Conservation (phyloP, 2,329 filamentous ascomycete genomes). For the Ceratocystis ficicola region DNA sequence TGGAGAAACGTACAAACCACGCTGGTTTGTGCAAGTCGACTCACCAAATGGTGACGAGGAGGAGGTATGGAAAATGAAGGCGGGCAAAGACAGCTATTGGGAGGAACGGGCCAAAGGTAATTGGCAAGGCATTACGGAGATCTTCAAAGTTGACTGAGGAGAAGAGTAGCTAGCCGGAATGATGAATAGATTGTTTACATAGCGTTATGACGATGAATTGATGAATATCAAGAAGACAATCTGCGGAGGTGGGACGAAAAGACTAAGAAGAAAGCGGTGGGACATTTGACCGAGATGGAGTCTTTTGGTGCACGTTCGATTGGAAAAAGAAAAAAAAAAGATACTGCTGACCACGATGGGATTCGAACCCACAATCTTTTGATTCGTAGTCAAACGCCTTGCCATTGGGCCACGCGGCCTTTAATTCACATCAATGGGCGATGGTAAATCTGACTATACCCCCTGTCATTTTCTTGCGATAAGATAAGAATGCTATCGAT, state of each 20-base stretch:
- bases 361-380: conserved; percentile 23
- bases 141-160: conserved; percentile 32
- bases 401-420: conserved; percentile 22
- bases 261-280: neutral
- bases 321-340: neutral
- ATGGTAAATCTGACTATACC: neutral
- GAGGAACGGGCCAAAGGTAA: conserved; percentile 59
- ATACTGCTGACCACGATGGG: conserved; percentile 19
- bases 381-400: conserved; percentile 23
- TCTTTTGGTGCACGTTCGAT: neutral
- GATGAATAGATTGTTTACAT: neutral
- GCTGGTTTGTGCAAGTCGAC: conserved; percentile 72
- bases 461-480: neutral
- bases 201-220: conserved; percentile 12
- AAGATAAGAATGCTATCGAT: conserved; percentile 15
- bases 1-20: conserved; percentile 59
- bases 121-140: conserved; percentile 48
- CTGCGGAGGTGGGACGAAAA: neutral
- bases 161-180: neutral
- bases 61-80: conserved; percentile 63
- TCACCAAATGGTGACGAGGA: conserved; percentile 42
- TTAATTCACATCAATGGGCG: neutral
- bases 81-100: conserved; percentile 85
- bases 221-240: neutral
- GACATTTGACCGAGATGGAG: no score